Percentiles rank a stretch among this genome's conserved stretches.
phyloP scores from a whole-genome alignment of 1,139 yeast genomes.

The Trichomonascaceae sp. region DNA sequence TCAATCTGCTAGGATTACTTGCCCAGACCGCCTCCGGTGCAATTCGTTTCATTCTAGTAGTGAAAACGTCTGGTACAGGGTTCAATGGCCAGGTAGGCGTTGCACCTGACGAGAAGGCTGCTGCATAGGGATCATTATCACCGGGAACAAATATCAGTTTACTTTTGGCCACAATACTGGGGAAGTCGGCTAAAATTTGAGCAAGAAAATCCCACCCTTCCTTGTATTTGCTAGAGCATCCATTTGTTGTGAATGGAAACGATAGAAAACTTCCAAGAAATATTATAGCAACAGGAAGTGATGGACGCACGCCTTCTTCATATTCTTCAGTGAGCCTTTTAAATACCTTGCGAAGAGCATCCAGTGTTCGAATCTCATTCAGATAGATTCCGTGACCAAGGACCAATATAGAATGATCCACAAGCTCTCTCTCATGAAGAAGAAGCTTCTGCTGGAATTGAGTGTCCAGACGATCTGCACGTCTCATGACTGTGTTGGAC shows the following conservation, averaged over 20 bases:
- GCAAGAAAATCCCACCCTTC: conserved; percentile 71
- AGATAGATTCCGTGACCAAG: conserved; percentile 70
- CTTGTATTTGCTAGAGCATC: conserved; percentile 50
- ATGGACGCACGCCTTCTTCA: conserved; percentile 33
- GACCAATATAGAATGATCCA: conserved; percentile 54
- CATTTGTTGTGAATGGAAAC: conserved; percentile 51
- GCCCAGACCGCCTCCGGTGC: conserved; percentile 64
- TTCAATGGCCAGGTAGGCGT: conserved; percentile 64
- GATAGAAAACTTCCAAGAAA: conserved; percentile 69
- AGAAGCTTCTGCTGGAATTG: conserved; percentile 50
- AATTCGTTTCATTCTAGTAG: conserved; percentile 57
- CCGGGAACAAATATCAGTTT: conserved; percentile 77
- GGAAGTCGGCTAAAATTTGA: conserved; percentile 43
- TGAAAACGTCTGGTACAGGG: conserved; percentile 64
- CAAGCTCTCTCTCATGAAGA: conserved; percentile 49
- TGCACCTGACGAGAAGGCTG: conserved; percentile 63
- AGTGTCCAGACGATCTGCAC: conserved; percentile 49
- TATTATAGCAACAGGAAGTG: conserved; percentile 54
- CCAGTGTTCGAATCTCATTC: conserved; percentile 52
- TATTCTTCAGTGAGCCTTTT: conserved; percentile 41
- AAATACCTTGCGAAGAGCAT: conserved; percentile 58
- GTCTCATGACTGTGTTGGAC: conserved; percentile 16
- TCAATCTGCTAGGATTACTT: conserved; percentile 71
- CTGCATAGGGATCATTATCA: conserved; percentile 88
- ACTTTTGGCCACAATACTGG: conserved; percentile 34